Conservation (phyloP, 2,329 filamentous ascomycete genomes). For the Fusarium staphyleae region DNA sequence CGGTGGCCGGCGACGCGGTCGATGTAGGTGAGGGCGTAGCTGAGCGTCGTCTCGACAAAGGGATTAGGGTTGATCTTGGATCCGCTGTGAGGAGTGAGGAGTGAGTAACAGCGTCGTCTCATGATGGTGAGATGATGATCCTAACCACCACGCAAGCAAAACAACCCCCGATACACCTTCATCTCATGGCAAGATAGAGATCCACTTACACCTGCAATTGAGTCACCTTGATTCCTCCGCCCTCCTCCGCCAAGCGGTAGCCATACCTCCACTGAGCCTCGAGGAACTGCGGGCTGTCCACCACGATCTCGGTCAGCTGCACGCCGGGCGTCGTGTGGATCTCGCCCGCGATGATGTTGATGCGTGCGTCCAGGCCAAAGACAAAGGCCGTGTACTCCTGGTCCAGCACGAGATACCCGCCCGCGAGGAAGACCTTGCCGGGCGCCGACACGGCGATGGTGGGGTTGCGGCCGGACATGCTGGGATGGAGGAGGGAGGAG, state of each 20-base stretch:
- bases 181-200: background rate
- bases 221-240: slow-evolving; percentile 81
- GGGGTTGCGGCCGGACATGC: slow-evolving; percentile 42
- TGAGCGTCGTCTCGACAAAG: slow-evolving; percentile 91
- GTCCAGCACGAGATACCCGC: slow-evolving; percentile 94
- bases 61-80: slow-evolving; percentile 66
- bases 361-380: slow-evolving; percentile 71
- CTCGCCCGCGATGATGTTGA: slow-evolving; percentile 68
- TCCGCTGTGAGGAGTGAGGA: slow-evolving; percentile 53
- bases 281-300: slow-evolving; percentile 89
- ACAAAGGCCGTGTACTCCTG: slow-evolving; percentile 80
- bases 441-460: slow-evolving; percentile 80
- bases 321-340: slow-evolving; percentile 69
- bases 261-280: slow-evolving; percentile 89
- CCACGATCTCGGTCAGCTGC: slow-evolving; percentile 75
- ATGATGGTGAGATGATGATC: no score
- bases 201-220: slow-evolving; percentile 78
- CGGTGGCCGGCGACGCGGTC: slow-evolving; percentile 50
- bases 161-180: no score
- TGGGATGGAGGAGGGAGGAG: background rate
- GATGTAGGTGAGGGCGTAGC: slow-evolving; percentile 87
- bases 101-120: slow-evolving; percentile 22
- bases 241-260: slow-evolving; percentile 71
- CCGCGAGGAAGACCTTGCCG: slow-evolving; percentile 93
- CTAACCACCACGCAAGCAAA: no score